Evolutionary conservation across 1,139 yeast species (phyloP).

Genomic region (Trichomonascaceae sp.): DNA sequence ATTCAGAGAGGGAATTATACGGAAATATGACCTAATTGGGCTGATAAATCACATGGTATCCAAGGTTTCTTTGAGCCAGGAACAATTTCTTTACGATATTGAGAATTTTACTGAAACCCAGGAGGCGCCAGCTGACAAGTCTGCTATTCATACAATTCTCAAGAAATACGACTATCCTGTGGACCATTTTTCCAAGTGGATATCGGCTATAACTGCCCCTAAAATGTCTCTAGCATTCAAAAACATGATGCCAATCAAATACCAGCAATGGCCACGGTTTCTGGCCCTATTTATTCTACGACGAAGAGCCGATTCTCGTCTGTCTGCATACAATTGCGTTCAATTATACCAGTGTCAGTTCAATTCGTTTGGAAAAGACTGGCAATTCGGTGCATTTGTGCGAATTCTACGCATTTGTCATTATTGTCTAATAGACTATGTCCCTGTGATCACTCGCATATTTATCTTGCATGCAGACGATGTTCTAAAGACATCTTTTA

Average conservation of each 20-base stretch:
- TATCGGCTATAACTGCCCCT: constrained; percentile 19
- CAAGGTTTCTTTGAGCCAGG: neutral
- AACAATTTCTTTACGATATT: neutral
- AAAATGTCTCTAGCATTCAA: constrained; percentile 19
- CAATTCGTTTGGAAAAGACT: constrained; percentile 10
- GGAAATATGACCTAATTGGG: neutral
- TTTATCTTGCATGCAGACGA: constrained; percentile 18
- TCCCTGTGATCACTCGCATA: constrained; percentile 25
- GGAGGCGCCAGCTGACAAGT: neutral
- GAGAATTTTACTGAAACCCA: neutral
- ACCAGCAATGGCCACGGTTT: constrained; percentile 27
- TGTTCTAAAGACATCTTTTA: constrained; percentile 11
- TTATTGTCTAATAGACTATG: constrained; percentile 22
- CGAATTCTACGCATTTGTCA: constrained; percentile 22
- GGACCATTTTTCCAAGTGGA: constrained; percentile 21
- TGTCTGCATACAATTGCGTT: constrained; percentile 24
- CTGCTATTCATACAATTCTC: constrained; percentile 2
- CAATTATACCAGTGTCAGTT: constrained; percentile 18
- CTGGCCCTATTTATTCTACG: constrained; percentile 25
- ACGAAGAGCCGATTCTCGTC: constrained; percentile 21
- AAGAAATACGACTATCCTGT: constrained; percentile 15
- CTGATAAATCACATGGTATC: neutral
- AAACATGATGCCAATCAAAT: constrained; percentile 17
- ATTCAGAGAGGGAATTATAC: neutral
- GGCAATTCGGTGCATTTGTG: constrained; percentile 22